These are phyloP conservation scores for Coniochaeta hoffmannii DNA, from an alignment of 2,329 filamentous ascomycete genomes.

Conservation along the genomic window DNA sequence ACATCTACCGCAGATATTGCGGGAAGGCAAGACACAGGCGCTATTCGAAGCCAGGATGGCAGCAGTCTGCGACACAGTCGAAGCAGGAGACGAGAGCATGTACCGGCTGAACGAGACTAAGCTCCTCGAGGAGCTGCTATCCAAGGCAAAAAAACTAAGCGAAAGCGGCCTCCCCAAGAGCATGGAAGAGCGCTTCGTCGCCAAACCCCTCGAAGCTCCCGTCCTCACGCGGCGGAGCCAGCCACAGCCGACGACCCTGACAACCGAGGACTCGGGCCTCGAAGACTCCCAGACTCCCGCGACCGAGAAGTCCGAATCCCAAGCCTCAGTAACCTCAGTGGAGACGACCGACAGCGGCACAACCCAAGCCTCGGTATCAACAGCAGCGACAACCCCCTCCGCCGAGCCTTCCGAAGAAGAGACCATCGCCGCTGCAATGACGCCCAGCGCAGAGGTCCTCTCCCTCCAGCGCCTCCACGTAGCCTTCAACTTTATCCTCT, in stretches of 20 bases:
- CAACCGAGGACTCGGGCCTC: slow-evolving; percentile 5
- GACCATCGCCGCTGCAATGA: slow-evolving; percentile 32
- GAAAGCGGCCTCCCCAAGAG: slow-evolving; percentile 61
- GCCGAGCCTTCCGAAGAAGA: slow-evolving; percentile 17
- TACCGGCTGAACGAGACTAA: slow-evolving; percentile 71
- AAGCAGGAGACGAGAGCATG: slow-evolving; percentile 78
- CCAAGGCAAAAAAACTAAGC: slow-evolving; percentile 67
- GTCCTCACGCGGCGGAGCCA: slow-evolving; percentile 59
- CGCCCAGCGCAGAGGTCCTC: slow-evolving; percentile 40
- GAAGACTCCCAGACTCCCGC: slow-evolving; percentile 15
- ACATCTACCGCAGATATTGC: slow-evolving; percentile 52
- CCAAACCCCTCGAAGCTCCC: slow-evolving; percentile 67
- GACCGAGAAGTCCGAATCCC: slow-evolving; percentile 21
- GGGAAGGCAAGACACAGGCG: slow-evolving; percentile 35
- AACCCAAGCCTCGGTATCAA: slow-evolving; percentile 32
- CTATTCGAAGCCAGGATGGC: slow-evolving; percentile 60
- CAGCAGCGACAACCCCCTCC: slow-evolving; percentile 35
- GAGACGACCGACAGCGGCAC: slow-evolving; percentile 26
- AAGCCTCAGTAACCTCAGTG: slow-evolving; percentile 34
- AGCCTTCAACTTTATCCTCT: slow-evolving; percentile 57
- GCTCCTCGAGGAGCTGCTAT: slow-evolving; percentile 55
- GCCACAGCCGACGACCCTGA: slow-evolving; percentile 24
- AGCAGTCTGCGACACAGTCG: slow-evolving; percentile 71
- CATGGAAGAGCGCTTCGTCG: slow-evolving; percentile 81
- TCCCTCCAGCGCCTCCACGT: slow-evolving; percentile 57